Conservation (phyloP, 2,329 filamentous ascomycete genomes). For the Penicillium glabrum region DNA sequence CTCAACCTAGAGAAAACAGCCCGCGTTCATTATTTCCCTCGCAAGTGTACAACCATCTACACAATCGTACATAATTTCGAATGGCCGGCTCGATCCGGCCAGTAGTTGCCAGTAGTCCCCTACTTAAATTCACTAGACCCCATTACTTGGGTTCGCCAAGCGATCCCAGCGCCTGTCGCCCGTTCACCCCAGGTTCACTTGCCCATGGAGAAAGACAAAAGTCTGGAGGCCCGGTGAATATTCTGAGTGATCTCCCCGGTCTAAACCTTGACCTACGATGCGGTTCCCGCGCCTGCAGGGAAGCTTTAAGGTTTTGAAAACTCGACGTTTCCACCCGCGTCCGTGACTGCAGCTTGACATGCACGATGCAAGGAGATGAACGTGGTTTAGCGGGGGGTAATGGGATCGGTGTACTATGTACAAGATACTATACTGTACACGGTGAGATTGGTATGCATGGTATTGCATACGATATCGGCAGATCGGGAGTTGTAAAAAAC, state of each 20-base stretch:
- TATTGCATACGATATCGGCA: neutral
- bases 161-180: conserved; percentile 15
- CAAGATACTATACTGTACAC: neutral
- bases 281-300: conserved; percentile 19
- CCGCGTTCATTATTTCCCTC: neutral
- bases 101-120: neutral
- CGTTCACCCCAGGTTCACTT: conserved; percentile 17
- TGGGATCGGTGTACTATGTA: neutral
- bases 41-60: neutral
- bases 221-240: conserved; percentile 2
- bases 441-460: neutral
- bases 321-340: conserved; percentile 6
- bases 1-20: neutral
- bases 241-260: neutral
- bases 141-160: conserved; percentile 20
- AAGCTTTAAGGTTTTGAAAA: conserved; percentile 16
- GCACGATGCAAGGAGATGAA: conserved; percentile 20
- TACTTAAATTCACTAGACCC: conserved; percentile 6
- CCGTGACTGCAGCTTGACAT: neutral
- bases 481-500: neutral
- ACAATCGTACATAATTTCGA: neutral
- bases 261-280: neutral
- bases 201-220: conserved; percentile 16
- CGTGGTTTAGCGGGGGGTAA: conserved; percentile 13
- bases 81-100: neutral